Evolutionary conservation across 768 basidiomycete genomes (phyloP).

Genomic region (Zangia roseola): DNA sequence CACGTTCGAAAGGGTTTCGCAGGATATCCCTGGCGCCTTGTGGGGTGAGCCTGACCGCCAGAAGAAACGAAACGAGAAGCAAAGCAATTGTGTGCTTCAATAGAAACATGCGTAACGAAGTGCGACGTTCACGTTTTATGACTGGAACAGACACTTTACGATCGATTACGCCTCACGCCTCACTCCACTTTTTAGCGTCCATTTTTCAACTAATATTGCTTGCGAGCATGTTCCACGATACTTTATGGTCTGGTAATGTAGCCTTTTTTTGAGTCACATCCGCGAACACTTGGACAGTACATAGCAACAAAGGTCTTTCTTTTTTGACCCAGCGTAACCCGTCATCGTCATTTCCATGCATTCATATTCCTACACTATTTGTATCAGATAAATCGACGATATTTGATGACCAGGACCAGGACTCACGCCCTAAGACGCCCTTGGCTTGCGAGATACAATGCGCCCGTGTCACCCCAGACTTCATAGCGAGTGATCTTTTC

Average conservation of each 20-base stretch:
- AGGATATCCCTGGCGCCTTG: slow-evolving; percentile 8
- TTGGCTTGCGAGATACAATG: slow-evolving; percentile 56
- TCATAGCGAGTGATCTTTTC: slow-evolving; percentile 58
- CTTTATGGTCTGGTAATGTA: slow-evolving; percentile 21
- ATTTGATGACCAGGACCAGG: background rate
- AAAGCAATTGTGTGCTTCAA: slow-evolving; percentile 26
- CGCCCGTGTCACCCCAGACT: slow-evolving; percentile 69
- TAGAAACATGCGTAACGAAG: slow-evolving; percentile 9
- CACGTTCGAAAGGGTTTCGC: slow-evolving; percentile 7
- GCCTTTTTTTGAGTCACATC: background rate
- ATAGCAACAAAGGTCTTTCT: background rate
- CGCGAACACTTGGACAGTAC: slow-evolving; percentile 11
- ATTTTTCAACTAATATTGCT: background rate
- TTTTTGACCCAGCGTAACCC: background rate
- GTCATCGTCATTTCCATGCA: slow-evolving; percentile 1
- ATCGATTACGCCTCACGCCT: background rate
- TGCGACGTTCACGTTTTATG: background rate
- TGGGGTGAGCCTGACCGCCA: slow-evolving; percentile 16
- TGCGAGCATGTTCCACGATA: slow-evolving; percentile 11
- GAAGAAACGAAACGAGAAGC: slow-evolving; percentile 32
- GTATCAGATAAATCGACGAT: slow-evolving; percentile 11
- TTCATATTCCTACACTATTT: slow-evolving; percentile 1
- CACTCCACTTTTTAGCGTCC: background rate
- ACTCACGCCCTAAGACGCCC: slow-evolving; percentile 38
- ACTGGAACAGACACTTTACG: background rate